A percentile compares a stretch with the other conserved stretches of the same genome.
phyloP scores from a whole-genome alignment of 345 rosid species.

The Ricinus communis region DNA sequence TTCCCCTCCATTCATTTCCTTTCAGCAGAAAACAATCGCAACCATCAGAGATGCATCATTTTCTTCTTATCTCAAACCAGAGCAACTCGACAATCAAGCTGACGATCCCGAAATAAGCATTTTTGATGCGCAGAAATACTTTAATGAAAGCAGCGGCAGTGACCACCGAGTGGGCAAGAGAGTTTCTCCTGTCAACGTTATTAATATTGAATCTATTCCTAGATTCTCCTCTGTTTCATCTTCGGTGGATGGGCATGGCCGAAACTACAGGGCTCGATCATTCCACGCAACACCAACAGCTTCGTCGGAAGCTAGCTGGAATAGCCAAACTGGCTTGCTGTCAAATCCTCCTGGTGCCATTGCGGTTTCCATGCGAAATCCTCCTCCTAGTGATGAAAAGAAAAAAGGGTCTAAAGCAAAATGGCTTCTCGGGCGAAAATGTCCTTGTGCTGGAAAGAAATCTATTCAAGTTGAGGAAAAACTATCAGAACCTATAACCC shows the following conservation, averaged over 20 bases:
- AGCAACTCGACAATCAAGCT: slow-evolving; percentile 9
- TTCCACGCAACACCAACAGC: slow-evolving; percentile 60
- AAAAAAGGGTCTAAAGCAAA: slow-evolving; percentile 29
- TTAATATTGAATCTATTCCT: slow-evolving; percentile 24
- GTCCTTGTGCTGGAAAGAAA: slow-evolving; percentile 58
- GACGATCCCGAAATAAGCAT: slow-evolving; percentile 69
- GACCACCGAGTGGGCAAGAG: slow-evolving; percentile 34
- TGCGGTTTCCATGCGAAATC: slow-evolving; percentile 40
- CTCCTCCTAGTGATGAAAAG: slow-evolving; percentile 22
- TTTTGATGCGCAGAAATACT: slow-evolving; percentile 70
- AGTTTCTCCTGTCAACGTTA: slow-evolving; percentile 36
- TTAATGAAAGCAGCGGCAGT: slow-evolving; percentile 39
- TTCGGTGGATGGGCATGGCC: slow-evolving; percentile 43
- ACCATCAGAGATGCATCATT: slow-evolving; percentile 12
- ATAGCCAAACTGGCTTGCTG: slow-evolving; percentile 76
- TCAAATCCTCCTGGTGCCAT: slow-evolving; percentile 58
- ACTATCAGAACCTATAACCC: slow-evolving; percentile 33
- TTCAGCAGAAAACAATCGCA: slow-evolving; percentile 6
- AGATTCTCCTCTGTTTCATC: slow-evolving; percentile 66
- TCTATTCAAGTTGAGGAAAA: slow-evolving; percentile 73
- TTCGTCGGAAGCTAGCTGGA: slow-evolving; percentile 92
- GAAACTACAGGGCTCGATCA: slow-evolving; percentile 40
- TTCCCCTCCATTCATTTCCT: slow-evolving; percentile 13
- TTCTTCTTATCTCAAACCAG: slow-evolving; percentile 25
- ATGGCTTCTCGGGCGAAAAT: slow-evolving; percentile 59